Evolutionary conservation across 805 yeast genomes (phyloP), one percentile per base, ranked within the genome.

Genomic region (Wickerhamiella lipophila): DNA sequence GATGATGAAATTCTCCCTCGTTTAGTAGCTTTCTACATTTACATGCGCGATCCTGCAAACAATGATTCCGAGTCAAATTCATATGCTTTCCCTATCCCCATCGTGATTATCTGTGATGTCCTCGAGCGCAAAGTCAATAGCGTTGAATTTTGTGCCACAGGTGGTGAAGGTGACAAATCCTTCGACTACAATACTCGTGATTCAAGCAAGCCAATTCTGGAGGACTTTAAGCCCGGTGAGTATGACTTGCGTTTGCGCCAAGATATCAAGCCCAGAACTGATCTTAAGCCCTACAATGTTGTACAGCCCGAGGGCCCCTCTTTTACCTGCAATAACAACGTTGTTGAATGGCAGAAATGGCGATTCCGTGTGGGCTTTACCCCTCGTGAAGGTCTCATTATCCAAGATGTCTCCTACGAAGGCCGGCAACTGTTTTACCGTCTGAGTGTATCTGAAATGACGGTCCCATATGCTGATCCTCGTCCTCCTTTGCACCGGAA

Each of bases 251-350:
- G 79, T 49, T 69, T 81, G 58, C 58, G 58, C n/a, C 73, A 73
- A 53, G 80, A 78, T 42, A 78, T 74, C 58, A 51, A 63, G 32
- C 50, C 63, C 27, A 74, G 85, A 66, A 77, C 72, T 22, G 79
- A 74, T 32, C 69, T 81, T 57, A 82, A 81, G 65, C 89, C 92
- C 42, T 73, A 81, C 61, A 64, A 79, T 53, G 73, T 81, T 81
- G 79, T 67, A 81, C 94, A 83, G 67, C 89, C 92, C 46, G 88
- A 83, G 57, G 94, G 94, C 55, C 77, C 87, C n/a, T 78, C 85
- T 1, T 83, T 79, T 68, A 58, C 70, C 21, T 66, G 76, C 35
- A 69, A 81, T 55, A 81, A 80, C 38, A 67, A 74, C 51, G 76
- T 75, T 62, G 73, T 83, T 55, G 65, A 68, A 49, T 83, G 94